Conservation (phyloP, 108 stramenopile genomes). For the Nitzschia inconspicua region DNA sequence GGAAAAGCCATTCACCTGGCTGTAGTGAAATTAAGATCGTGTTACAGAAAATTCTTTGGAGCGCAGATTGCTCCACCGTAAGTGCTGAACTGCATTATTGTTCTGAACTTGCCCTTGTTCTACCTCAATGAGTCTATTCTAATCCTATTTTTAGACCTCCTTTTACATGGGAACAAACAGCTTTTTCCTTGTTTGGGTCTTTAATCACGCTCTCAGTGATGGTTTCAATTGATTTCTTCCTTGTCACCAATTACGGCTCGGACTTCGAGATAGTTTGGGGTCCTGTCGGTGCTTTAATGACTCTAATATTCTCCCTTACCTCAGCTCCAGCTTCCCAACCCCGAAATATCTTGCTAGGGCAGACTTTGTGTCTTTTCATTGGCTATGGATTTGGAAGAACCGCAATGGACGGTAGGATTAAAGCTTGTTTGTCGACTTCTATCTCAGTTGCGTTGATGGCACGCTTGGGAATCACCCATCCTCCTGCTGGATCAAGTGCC, state of each 20-base stretch:
- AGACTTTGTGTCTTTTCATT: conserved; percentile 19
- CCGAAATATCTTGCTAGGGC: conserved; percentile 41
- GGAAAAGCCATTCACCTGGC: too few relatives aligned
- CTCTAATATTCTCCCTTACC: conserved; percentile 52
- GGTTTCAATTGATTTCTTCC: neutral
- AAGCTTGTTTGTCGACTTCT: conserved; percentile 33
- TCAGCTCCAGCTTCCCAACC: conserved; percentile 62
- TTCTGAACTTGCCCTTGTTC: too few relatives aligned
- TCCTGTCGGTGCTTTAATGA: conserved; percentile 54
- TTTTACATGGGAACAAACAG: neutral
- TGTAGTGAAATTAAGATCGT: too few relatives aligned
- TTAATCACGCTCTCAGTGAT: neutral
- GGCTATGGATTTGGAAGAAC: conserved; percentile 25
- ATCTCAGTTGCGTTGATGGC: conserved; percentile 43
- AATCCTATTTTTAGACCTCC: neutral
- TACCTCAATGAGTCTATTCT: too few relatives aligned
- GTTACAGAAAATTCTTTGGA: too few relatives aligned
- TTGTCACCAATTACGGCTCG: too few relatives aligned
- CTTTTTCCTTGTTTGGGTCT: neutral
- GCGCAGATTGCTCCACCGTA: too few relatives aligned
- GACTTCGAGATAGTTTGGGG: neutral
- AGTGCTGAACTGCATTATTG: too few relatives aligned
- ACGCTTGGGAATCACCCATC: conserved; percentile 47
- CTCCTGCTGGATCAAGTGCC: conserved; percentile 44
- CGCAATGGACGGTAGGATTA: too few relatives aligned